phyloP scores from a whole-genome alignment of 495 filamentous ascomycete genomes.

The Xylaria telfairii region DNA sequence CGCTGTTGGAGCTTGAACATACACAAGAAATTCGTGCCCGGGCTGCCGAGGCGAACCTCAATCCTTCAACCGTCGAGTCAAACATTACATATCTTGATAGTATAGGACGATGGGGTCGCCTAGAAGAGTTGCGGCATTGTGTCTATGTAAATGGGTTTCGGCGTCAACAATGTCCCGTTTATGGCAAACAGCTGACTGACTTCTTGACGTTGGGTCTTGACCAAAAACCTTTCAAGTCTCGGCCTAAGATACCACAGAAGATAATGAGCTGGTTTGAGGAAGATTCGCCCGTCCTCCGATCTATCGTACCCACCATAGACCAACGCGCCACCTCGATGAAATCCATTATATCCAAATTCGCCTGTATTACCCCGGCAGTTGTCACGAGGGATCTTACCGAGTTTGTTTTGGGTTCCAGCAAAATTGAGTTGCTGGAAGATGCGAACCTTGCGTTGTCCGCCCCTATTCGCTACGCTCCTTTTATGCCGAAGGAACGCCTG shows the following conservation, averaged over 20 bases:
- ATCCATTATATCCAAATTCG: conserved; percentile 81
- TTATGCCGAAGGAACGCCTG: conserved; percentile 58
- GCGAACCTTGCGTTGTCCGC: conserved; percentile 51
- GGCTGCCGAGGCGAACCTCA: conserved; percentile 65
- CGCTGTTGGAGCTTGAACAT: conserved; percentile 67
- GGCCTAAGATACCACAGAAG: conserved; percentile 58
- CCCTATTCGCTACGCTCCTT: conserved; percentile 52
- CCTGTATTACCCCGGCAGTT: conserved; percentile 87
- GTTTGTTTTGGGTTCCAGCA: conserved; percentile 64
- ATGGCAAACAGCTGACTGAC: conserved; percentile 76
- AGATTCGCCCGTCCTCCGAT: conserved; percentile 68
- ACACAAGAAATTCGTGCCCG: conserved; percentile 66
- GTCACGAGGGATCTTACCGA: conserved; percentile 77
- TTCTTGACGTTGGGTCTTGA: conserved; percentile 68
- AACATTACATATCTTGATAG: conserved; percentile 77
- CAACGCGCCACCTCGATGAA: conserved; percentile 74
- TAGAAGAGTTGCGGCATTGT: conserved; percentile 79
- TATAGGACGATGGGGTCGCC: conserved; percentile 69
- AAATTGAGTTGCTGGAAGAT: conserved; percentile 66
- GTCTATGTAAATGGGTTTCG: conserved; percentile 82
- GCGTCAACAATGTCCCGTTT: conserved; percentile 80
- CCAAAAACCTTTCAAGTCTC: conserved; percentile 58
- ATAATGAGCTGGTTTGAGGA: conserved; percentile 77
- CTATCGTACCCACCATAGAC: conserved; percentile 75
- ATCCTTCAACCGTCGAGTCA: conserved; percentile 66